Percentiles rank a stretch among this genome's conserved stretches.
phyloP scores from a whole-genome alignment of 192 early-diverging fungal genomes.

The Linnemannia exigua region DNA sequence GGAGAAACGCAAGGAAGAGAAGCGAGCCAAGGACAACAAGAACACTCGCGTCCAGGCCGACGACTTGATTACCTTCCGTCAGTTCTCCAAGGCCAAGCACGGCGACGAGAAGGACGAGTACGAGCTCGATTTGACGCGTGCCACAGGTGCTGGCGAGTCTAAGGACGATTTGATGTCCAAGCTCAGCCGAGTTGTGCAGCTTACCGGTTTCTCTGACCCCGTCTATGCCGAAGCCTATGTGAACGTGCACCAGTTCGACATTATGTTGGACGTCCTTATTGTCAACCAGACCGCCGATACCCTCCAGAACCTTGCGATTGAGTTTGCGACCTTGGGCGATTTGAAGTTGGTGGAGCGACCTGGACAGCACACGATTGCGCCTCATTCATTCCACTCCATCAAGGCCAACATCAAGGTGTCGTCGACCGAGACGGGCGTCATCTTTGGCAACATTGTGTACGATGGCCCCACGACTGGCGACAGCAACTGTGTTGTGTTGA shows the following conservation, averaged over 20 bases:
- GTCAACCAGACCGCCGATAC: slow-evolving; percentile 97
- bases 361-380: slow-evolving; percentile 86
- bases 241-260: slow-evolving; percentile 97
- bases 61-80: slow-evolving; percentile 90
- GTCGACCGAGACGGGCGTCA: slow-evolving; percentile 97
- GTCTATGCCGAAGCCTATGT: slow-evolving; percentile 99
- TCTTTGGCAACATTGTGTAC: slow-evolving; percentile 99
- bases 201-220: slow-evolving; percentile 97
- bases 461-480: slow-evolving; percentile 95
- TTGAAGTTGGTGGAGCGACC: slow-evolving; percentile 98
- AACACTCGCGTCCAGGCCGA: slow-evolving; percentile 84
- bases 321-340: slow-evolving; percentile 98
- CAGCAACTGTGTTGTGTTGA: slow-evolving; percentile 93
- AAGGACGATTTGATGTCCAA: slow-evolving; percentile 90
- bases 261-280: slow-evolving; percentile 94
- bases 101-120: slow-evolving; percentile 81
- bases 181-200: slow-evolving; percentile 93
- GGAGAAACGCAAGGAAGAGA: slow-evolving; percentile 73
- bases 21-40: slow-evolving; percentile 77
- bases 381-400: slow-evolving; percentile 94
- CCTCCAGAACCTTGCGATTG: slow-evolving; percentile 96
- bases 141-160: slow-evolving; percentile 79
- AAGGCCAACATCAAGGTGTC: slow-evolving; percentile 99
- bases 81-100: slow-evolving; percentile 81
- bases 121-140: slow-evolving; percentile 92